Conservation (phyloP, 768 basidiomycete species). For the Mycena metata region DNA sequence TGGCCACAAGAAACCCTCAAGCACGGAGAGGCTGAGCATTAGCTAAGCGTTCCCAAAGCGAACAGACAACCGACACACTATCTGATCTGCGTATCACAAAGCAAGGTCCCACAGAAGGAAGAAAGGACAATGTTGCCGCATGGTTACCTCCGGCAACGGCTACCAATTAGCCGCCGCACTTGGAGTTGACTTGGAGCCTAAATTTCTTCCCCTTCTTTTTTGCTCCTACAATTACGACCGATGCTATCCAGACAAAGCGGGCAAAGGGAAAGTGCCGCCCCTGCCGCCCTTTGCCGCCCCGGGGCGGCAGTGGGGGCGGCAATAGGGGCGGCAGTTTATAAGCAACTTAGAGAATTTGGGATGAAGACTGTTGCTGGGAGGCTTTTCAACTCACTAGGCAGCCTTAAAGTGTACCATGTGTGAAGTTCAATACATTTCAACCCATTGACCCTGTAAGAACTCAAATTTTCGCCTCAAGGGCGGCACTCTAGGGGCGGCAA, state of each 20-base stretch:
- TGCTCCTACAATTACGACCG: neutral
- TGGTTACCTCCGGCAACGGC: conserved; percentile 2
- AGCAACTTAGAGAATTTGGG: too few species aligned
- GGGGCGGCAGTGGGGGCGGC: too few species aligned
- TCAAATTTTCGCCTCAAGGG: too few species aligned
- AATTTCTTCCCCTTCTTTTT: conserved; percentile 10
- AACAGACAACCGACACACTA: conserved; percentile 8
- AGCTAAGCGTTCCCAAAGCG: neutral
- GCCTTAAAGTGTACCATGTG: too few species aligned
- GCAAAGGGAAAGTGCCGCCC: too few species aligned
- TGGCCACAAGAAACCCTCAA: conserved; percentile 5
- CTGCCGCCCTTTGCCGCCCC: too few species aligned
- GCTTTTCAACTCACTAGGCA: too few species aligned
- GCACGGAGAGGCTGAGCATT: conserved; percentile 7
- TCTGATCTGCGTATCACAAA: conserved; percentile 2
- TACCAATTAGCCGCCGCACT: conserved; percentile 5
- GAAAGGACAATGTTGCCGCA: conserved; percentile 6
- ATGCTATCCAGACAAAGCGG: conserved; percentile 1
- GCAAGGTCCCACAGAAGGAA: conserved; percentile 6
- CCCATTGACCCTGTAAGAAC: too few species aligned
- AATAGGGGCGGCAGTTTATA: too few species aligned
- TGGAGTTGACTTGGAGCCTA: neutral
- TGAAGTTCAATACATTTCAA: too few species aligned
- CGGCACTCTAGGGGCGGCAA: too few species aligned
- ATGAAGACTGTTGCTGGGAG: too few species aligned